These are phyloP conservation scores for Trichosporon sp. DNA, from an alignment of 1,284 basidiomycete genomes.

Conservation along the genomic window DNA sequence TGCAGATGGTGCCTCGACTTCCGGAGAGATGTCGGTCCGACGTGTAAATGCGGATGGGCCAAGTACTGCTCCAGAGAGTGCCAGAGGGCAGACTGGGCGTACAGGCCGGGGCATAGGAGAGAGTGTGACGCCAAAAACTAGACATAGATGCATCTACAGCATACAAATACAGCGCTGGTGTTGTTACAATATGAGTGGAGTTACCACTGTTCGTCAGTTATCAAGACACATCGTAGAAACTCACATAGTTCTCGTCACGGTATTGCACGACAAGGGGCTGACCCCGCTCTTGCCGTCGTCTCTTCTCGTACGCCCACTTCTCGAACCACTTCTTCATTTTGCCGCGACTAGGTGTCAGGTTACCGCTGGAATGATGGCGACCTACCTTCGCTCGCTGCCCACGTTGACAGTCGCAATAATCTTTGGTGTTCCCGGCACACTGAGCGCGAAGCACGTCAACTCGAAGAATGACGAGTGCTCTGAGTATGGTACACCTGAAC, in stretches of 20 bases:
- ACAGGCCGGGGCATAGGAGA: slow-evolving; percentile 30
- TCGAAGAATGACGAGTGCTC: slow-evolving; percentile 95
- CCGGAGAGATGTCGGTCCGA: slow-evolving; percentile 17
- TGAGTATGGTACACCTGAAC: slow-evolving; percentile 75
- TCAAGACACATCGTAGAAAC: not conserved
- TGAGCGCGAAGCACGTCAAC: slow-evolving; percentile 86
- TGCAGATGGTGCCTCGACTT: slow-evolving; percentile 45
- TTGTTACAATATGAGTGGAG: not conserved
- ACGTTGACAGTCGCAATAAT: slow-evolving; percentile 98
- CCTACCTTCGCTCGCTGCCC: slow-evolving; percentile 60
- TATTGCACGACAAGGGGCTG: slow-evolving; percentile 53
- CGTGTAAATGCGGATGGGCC: slow-evolving; percentile 39
- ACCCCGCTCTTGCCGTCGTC: slow-evolving; percentile 54
- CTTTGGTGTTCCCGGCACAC: slow-evolving; percentile 62
- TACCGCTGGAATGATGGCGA: slow-evolving; percentile 6
- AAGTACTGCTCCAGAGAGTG: slow-evolving; percentile 44
- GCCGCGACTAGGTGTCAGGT: slow-evolving; percentile 51
- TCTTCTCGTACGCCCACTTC: slow-evolving; percentile 76
- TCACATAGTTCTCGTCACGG: slow-evolving; percentile 51
- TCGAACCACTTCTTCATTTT: slow-evolving; percentile 78
- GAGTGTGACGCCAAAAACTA: slow-evolving; percentile 25
- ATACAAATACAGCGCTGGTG: not conserved
- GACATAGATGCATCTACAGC: not conserved
- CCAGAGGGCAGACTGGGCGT: slow-evolving; percentile 40
- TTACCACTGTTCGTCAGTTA: slow-evolving; percentile 10